These are phyloP conservation scores for Angomonas deanei DNA, from an alignment of 208 protist genomes.

Conservation along the genomic window DNA sequence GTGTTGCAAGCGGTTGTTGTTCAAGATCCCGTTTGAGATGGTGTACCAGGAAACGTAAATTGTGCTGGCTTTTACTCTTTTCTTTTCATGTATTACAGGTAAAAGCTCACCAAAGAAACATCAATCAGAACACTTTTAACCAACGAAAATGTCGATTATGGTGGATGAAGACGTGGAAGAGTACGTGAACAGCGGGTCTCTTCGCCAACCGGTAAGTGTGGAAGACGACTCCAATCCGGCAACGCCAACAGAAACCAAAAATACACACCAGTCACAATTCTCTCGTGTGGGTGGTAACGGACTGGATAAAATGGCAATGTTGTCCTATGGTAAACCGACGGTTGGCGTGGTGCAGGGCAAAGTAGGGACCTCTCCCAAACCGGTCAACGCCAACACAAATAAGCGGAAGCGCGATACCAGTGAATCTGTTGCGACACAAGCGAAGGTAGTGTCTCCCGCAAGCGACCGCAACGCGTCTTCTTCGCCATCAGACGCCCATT, in stretches of 20 bases:
- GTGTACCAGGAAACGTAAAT: too few species aligned
- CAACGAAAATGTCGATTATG: conserved; percentile 36
- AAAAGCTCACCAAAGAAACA: too few species aligned
- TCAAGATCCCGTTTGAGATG: too few species aligned
- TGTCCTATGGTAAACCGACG: conserved; percentile 32
- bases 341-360: conserved; percentile 17
- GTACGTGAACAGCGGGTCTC: too few species aligned
- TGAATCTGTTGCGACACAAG: neutral
- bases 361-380: neutral
- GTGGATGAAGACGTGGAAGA: conserved; percentile 52
- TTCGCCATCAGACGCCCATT: too few species aligned
- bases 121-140: too few species aligned
- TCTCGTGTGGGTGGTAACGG: conserved; percentile 76
- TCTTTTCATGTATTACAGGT: too few species aligned
- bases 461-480: neutral
- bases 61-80: too few species aligned
- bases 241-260: too few species aligned
- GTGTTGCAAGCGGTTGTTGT: too few species aligned
- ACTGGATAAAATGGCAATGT: conserved; percentile 58
- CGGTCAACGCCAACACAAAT: neutral
- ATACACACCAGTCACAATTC: too few species aligned
- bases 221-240: neutral
- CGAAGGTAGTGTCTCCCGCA: neutral
- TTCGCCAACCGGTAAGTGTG: neutral
- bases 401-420: neutral